Base-by-base conservation (phyloP, 1,284 basidiomycete genomes). In the Chondrostereum purpureum region DNA sequence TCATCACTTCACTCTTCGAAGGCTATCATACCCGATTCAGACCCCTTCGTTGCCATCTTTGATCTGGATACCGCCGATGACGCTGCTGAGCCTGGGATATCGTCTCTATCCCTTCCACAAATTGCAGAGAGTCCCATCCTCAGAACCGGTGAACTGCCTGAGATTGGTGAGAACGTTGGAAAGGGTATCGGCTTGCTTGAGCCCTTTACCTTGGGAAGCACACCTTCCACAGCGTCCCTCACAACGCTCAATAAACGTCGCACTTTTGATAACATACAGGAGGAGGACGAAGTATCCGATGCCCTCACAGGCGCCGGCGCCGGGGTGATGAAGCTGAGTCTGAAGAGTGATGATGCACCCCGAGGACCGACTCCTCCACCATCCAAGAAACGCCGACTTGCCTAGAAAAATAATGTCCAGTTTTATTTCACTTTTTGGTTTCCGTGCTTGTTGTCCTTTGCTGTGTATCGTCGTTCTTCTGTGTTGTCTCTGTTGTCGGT, bases 121-220 rank as follows among this genome's bases (percentile, higher is more conserved):
- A 62, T 68, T 14, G 73, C 70, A 42, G 80, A 80, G 47, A 82
- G 80, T 47, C 81, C 80, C n/a, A 72, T 82, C 8, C 56, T 83
- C 42, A 66, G 78, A 48, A 73, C 68, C 49, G 60, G 61, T 35
- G 27, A 31, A 31, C 57, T 66, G 43, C n/a, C n/a, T n/a, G n/a
- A n/a, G n/a, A 54, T 65, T 31, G 53, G 63, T 16, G 58, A 65
- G 27, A 60, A 62, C 2, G 62, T 64, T 21, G 70, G 70, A 11
- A 63, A 76, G 31, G 75, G 74, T 16, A 67, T 79, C 50, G 74
- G 74, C 12, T 63, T 81, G 40, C 64, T 80, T 54, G 76, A 72
- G 43, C 71, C 80, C 3, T 80, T 82, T 53, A 64, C 58, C 11
- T 59, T 72, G 38, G 41, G 43, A 35, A 27, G 24, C 19, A 33